These are phyloP conservation scores for Nakazawaea ernobii DNA, from an alignment of 805 yeast species.

Conservation along the genomic window DNA sequence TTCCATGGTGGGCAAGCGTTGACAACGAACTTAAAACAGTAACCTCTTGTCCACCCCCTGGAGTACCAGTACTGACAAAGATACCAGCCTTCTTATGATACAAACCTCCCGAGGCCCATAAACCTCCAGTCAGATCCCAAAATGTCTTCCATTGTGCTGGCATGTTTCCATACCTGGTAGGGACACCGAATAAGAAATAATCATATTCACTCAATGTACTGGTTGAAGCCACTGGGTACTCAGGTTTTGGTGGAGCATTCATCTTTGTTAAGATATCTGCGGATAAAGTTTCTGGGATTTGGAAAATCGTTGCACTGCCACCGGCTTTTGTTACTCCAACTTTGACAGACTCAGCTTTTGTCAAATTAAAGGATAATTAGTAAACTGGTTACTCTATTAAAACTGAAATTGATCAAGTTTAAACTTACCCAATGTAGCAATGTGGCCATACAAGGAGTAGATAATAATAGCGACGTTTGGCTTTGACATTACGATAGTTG, in stretches of 20 bases:
- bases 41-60: slow-evolving; percentile 78
- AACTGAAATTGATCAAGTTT: neutral
- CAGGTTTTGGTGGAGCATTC: slow-evolving; percentile 60
- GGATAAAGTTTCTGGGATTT: slow-evolving; percentile 73
- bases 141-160: slow-evolving; percentile 75
- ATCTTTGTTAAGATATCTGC: slow-evolving; percentile 54
- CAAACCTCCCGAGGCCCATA: slow-evolving; percentile 69
- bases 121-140: slow-evolving; percentile 72
- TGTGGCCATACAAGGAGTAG: slow-evolving; percentile 79
- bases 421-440: slow-evolving; percentile 37
- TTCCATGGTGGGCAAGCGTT: slow-evolving; percentile 69
- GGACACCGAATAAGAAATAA: slow-evolving; percentile 71
- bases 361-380: neutral
- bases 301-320: slow-evolving; percentile 64
- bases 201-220: slow-evolving; percentile 59
- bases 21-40: slow-evolving; percentile 58
- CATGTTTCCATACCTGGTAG: slow-evolving; percentile 71
- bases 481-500: neutral
- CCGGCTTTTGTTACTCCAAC: slow-evolving; percentile 69
- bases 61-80: slow-evolving; percentile 65
- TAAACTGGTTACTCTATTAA: neutral
- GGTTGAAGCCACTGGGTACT: slow-evolving; percentile 51
- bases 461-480: slow-evolving; percentile 33
- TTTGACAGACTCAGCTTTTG: slow-evolving; percentile 57
- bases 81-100: slow-evolving; percentile 71